A percentile compares a stretch with the other conserved stretches of the same genome.
These are phyloP conservation scores for Phaeosphaeria sp. DNA, from an alignment of 2,329 filamentous ascomycete species.

Conservation along the genomic window DNA sequence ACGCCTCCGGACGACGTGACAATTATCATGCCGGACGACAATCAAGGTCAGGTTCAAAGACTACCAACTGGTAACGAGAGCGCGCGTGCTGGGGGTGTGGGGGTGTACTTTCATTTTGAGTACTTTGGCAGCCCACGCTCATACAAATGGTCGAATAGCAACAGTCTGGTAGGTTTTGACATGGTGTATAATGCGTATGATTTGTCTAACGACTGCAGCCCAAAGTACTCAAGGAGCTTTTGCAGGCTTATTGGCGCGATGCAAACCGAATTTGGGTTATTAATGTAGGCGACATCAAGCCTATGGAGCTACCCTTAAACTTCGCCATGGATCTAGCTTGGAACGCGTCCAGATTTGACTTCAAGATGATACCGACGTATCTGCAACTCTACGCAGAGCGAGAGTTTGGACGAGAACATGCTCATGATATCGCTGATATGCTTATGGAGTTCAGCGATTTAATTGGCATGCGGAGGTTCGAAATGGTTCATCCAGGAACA, in stretches of 20 bases:
- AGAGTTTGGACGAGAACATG: conserved; percentile 15
- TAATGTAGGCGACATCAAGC: conserved; percentile 32
- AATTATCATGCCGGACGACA: conserved; percentile 25
- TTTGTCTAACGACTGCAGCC: not conserved
- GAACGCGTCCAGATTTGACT: conserved; percentile 16
- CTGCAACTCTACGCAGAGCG: conserved; percentile 11
- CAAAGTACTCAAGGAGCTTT: conserved; percentile 20
- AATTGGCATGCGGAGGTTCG: conserved; percentile 18
- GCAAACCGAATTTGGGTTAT: conserved; percentile 27
- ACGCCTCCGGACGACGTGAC: conserved; percentile 23
- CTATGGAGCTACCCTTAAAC: conserved; percentile 23
- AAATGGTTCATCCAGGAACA: conserved; percentile 15
- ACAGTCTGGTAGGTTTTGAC: conserved; percentile 11
- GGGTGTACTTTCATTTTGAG: conserved; percentile 28
- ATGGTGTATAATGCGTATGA: not conserved
- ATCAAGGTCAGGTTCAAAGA: conserved; percentile 23
- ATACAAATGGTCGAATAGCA: conserved; percentile 27
- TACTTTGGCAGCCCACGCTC: conserved; percentile 23
- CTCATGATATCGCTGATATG: conserved; percentile 6
- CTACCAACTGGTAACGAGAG: conserved; percentile 23
- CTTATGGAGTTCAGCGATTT: conserved; percentile 22
- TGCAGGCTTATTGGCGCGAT: conserved; percentile 16
- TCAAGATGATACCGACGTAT: conserved; percentile 55
- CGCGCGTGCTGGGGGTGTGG: conserved; percentile 12
- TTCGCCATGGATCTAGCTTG: conserved; percentile 29